phyloP scores from a whole-genome alignment of 441 rosid genomes.

The Hura crepitans region DNA sequence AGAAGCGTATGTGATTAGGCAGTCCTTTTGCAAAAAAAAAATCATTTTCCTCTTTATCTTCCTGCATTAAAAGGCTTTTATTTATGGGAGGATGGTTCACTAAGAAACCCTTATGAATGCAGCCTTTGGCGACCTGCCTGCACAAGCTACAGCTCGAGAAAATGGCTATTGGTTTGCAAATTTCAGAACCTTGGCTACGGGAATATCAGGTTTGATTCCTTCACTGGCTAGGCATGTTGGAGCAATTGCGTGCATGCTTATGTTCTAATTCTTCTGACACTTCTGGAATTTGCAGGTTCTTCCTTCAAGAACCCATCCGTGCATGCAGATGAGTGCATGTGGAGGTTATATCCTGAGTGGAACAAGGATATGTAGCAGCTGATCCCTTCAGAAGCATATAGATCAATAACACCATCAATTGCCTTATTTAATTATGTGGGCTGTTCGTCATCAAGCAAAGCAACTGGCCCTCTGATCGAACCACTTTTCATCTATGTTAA shows the following conservation, averaged over 20 bases:
- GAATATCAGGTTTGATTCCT: slow-evolving; percentile 64
- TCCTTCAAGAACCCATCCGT: slow-evolving; percentile 88
- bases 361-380: slow-evolving; percentile 42
- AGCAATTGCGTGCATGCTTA: background rate
- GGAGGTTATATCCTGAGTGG: slow-evolving; percentile 90
- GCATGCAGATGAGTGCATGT: slow-evolving; percentile 84
- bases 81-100: background rate
- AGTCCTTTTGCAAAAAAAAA: background rate
- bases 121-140: slow-evolving; percentile 94
- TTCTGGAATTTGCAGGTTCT: slow-evolving; percentile 50
- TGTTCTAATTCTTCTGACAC: background rate
- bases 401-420: background rate
- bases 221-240: background rate
- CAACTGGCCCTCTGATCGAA: background rate
- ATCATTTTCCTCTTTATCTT: background rate
- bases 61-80: background rate
- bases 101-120: slow-evolving; percentile 15
- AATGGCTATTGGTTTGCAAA: slow-evolving; percentile 78
- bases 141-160: slow-evolving; percentile 70
- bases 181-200: slow-evolving; percentile 93
- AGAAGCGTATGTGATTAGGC: too few relatives aligned
- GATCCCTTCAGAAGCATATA: slow-evolving; percentile 4
- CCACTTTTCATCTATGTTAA: background rate
- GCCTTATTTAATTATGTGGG: too few relatives aligned
- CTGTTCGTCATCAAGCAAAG: background rate